Evolutionary conservation across 2,329 filamentous ascomycete genomes (phyloP), one percentile per base, ranked within the genome.

Genomic region (Blastomyces percursus): DNA sequence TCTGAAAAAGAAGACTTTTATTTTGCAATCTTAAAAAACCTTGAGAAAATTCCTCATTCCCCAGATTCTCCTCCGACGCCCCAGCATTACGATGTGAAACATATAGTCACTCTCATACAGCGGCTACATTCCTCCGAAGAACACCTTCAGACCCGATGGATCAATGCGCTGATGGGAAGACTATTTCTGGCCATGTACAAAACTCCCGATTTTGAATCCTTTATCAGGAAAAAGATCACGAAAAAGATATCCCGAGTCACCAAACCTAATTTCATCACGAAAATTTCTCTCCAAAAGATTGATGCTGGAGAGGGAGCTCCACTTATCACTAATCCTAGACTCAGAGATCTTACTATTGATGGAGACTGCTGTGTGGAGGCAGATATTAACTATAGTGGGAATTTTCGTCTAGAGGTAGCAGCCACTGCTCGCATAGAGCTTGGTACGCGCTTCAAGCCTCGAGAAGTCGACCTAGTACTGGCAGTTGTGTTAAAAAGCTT

Each of bases 1-100:
- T 96, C 92, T 0, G 91, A 94, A 56, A 99, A 99, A 74, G 94
- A 99, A 75, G 94, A 99, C 73, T 97, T 99, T 76, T 99, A 99
- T 74, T 93, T 96, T 75, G 89, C 93, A 14, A 80, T 99, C 68
- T 80, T 99, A 48, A 86, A 87, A 69, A 95, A 92, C 66, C 89
- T 96, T 72, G 87, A 91, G 67, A 86, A 87, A 69, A 82, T 83
- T 19, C 80, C 84, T 63, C 80, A 81, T 48, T 77, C 79, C 2
- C 79, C 79, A 27, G 79, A 81, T 61, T 79, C 80, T 24, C 82
- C 86, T 0, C 91, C 91, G 0, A 81, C 81, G 61, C 88, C 89
- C 11, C 83, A 90, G 66, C 81, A 86, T 16, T 96, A 96, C 69
- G 88, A 96, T 38, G 84, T 91, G 19, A 87, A 89, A 70, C 86